Percentiles rank a stretch among this genome's conserved stretches.
phyloP scores from a whole-genome alignment of 768 basidiomycete species.

The Termitomyces titanicus region DNA sequence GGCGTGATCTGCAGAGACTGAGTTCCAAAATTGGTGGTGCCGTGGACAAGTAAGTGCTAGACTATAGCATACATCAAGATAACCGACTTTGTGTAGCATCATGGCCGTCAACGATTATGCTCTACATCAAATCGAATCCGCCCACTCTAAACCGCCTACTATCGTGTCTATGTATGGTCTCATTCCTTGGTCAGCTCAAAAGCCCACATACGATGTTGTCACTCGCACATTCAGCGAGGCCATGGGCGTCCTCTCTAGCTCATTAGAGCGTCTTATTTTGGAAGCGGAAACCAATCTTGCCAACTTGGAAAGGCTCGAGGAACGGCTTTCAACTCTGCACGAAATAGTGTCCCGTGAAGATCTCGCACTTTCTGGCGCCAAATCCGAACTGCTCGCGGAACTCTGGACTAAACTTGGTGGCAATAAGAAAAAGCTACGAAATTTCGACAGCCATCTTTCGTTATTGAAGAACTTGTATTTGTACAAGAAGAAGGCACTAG shows the following conservation, averaged over 20 bases:
- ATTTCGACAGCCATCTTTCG: constrained; percentile 45
- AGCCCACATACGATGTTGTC: constrained; percentile 41
- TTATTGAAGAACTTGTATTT: constrained; percentile 52
- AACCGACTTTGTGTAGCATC: constrained; percentile 39
- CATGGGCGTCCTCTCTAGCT: constrained; percentile 53
- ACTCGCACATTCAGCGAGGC: constrained; percentile 54
- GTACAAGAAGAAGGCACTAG: constrained; percentile 59
- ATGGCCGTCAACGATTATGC: constrained; percentile 75
- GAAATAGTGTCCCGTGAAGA: constrained; percentile 62
- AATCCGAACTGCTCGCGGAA: constrained; percentile 53
- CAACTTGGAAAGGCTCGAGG: constrained; percentile 62
- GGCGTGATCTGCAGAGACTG: constrained; percentile 57
- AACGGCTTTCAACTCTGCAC: constrained; percentile 51
- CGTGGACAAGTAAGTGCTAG: constrained; percentile 60
- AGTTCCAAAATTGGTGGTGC: constrained; percentile 68
- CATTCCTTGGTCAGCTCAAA: constrained; percentile 33
- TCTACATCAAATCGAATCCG: constrained; percentile 49
- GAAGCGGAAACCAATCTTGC: constrained; percentile 59
- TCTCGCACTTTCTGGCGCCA: constrained; percentile 35
- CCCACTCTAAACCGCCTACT: constrained; percentile 31
- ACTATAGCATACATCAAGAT: neutral
- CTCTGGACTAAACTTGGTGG: constrained; percentile 72
- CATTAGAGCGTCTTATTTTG: constrained; percentile 55
- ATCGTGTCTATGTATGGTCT: constrained; percentile 31
- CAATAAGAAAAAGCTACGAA: constrained; percentile 46